These are phyloP conservation scores for Colletotrichum endophyticum DNA, from an alignment of 2,329 filamentous ascomycete species.

Conservation along the genomic window DNA sequence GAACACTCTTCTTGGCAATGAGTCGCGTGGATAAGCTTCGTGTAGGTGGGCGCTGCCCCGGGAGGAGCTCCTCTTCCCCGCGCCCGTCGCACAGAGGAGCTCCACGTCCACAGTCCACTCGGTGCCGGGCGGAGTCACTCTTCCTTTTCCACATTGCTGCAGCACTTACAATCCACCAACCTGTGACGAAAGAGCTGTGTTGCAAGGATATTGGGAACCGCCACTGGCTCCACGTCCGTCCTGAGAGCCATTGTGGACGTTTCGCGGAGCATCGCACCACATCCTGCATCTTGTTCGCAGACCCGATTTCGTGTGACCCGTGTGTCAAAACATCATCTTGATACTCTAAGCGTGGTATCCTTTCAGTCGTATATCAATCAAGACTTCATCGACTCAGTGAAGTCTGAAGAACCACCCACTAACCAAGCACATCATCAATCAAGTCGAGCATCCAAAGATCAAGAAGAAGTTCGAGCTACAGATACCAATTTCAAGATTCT, in stretches of 20 bases:
- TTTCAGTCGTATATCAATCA: not conserved
- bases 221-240: not conserved
- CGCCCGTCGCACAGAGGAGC: not conserved
- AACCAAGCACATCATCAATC: not conserved
- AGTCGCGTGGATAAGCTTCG: not conserved
- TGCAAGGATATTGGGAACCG: not conserved
- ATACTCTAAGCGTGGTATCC: not conserved
- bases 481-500: not conserved
- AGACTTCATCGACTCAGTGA: not conserved
- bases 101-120: constrained; percentile 3
- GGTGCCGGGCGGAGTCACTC: not conserved
- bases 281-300: not conserved
- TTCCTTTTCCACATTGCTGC: not conserved
- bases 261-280: not conserved
- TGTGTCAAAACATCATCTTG: not conserved
- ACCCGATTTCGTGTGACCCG: not conserved
- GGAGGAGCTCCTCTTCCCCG: not conserved
- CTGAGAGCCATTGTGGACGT: not conserved
- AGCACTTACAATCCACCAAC: not conserved
- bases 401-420: not conserved
- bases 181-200: not conserved
- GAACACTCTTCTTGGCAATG: not conserved
- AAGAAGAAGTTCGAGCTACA: not conserved
- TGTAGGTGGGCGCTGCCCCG: not conserved
- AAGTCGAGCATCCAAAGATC: not conserved